Evolutionary conservation across 106 monocot species (phyloP), one percentile per base, ranked within the genome.

Genomic region (Dioscorea dumetorum): DNA sequence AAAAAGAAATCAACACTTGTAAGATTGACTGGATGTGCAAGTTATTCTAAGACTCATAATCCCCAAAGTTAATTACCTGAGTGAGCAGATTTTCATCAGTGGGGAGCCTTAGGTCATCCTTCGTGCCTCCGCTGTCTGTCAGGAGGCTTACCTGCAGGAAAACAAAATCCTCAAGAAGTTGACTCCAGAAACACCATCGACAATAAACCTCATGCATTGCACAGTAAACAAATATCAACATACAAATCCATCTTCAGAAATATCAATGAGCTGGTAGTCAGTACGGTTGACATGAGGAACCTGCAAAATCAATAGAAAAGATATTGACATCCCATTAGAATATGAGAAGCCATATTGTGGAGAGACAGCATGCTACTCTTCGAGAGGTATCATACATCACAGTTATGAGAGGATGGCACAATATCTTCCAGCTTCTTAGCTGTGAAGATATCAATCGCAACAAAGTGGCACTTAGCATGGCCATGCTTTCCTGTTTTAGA

Each of bases 401-500:
- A 87, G 68, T 87, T 87, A 49, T 87, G 87, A 56, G 87, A 87
- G 12, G 87, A 87, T 33, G 87, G 83, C 28, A 87, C 87, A 73
- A 87, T 87, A 77, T 87, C 87, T 63, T 87, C 87, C 18, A 87
- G 87, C 62, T 87, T 87, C 65, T 87, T 87, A 8, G 63, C 77
- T 61, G 60, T 87, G 77, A 87, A 87, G 12, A 87, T 87, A 66
- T 87, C 87, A 53, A 87, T 87, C 23, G 59, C 87, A 59, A 87
- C 87, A 83, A 87, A 87, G 69, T 87, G 87, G 17, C 87, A 87
- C 69, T 87, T 87, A 16, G 87, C 87, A 77, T 87, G 83, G 31
- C 87, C 87, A 41, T 87, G 87, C 74, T 87, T 87, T 57, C 87
- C 87, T 62, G 80, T 87, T 73, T 87, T 87, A 67, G 87, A 87